Base-by-base conservation (phyloP, 345 rosid genomes). In the Gossypium longicalyx region DNA sequence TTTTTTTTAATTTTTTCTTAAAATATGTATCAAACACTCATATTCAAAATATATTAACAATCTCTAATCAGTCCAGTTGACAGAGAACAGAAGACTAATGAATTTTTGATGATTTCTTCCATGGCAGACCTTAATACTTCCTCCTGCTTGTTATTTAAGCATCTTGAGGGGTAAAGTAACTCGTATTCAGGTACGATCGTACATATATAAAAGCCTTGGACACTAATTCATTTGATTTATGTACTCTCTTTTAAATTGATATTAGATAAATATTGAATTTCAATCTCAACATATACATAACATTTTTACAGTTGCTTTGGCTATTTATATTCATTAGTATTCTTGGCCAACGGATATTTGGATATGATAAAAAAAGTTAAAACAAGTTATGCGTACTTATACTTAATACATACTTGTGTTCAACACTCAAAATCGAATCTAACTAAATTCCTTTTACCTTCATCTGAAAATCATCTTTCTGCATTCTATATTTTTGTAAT, bases 121-220 rank as follows among this genome's bases (percentile, higher is more conserved):
- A 70, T 73, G 58, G 82, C 87, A 94, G 98, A 88, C 97, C n/a
- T 76, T 94, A 85, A 91, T 94, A 80, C 91, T 94, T 83, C 98
- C 98, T 0, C 89, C 93, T 4, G 93, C 86, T 78, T 94, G 98
- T 83, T 94, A 82, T 82, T 81, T 94, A 86, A 91, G 97, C 84
- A 94, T 94, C 74, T 13, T 84, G 80, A 78, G 87, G 84, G 82
- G 79, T 23, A 91, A 86, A 82, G 85, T 80, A 60, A 86, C 88
- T 1, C 77, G 61, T 45, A 20, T 83, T 65, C 91, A 94, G 95
- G 98, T 89, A 82, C 22, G 74, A 8, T 38, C 9, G 15, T 59
- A 12, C 23, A 27, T 51, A 34, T 34, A 34, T 34, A 34, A 34
- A 34, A 34, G 41, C 41, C 41, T 34, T 34, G 41, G 41, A 34